A percentile compares a stretch with the other conserved stretches of the same genome.
These are phyloP conservation scores for Wilhelminamyces savonicus DNA, from an alignment of 805 yeast species.

Conservation along the genomic window DNA sequence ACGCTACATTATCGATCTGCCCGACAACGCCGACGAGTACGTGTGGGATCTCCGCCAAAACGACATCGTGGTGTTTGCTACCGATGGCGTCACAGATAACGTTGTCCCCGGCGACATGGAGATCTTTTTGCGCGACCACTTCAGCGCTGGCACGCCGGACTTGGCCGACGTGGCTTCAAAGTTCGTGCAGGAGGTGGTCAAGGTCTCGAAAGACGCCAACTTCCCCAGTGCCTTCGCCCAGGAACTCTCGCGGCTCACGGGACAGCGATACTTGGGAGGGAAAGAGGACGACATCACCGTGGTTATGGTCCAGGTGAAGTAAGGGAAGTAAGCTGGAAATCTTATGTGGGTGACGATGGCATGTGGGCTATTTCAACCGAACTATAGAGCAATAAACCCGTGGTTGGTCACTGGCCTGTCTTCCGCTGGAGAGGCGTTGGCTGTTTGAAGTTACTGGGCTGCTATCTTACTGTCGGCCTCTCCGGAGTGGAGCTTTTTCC, in stretches of 20 bases:
- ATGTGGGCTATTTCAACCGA: background rate
- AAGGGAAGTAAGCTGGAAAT: too few relatives aligned
- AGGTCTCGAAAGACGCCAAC: constrained; percentile 63
- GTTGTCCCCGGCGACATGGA: constrained; percentile 68
- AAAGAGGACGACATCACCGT: constrained; percentile 93
- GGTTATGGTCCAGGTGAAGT: constrained; percentile 59
- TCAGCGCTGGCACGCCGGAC: constrained; percentile 25
- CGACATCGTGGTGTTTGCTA: constrained; percentile 79
- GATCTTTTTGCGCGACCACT: constrained; percentile 53
- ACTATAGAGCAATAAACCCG: background rate
- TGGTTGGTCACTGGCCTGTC: background rate
- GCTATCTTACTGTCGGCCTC: too few relatives aligned
- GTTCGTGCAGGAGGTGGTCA: constrained; percentile 62
- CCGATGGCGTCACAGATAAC: constrained; percentile 93
- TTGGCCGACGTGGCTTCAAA: constrained; percentile 43
- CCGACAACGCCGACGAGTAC: constrained; percentile 62
- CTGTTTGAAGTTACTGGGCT: too few relatives aligned
- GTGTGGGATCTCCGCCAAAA: constrained; percentile 57
- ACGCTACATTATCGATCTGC: constrained; percentile 64
- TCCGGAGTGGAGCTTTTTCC: too few relatives aligned
- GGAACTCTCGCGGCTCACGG: constrained; percentile 59
- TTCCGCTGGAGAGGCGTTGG: background rate
- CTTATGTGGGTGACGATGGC: background rate
- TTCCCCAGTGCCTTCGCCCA: constrained; percentile 85
- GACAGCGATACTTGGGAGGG: constrained; percentile 77